A percentile compares a stretch with the other conserved stretches of the same genome.
Conservation (phyloP, 371 early-diverging fungal genomes). For the Phascolomyces articulosus region DNA sequence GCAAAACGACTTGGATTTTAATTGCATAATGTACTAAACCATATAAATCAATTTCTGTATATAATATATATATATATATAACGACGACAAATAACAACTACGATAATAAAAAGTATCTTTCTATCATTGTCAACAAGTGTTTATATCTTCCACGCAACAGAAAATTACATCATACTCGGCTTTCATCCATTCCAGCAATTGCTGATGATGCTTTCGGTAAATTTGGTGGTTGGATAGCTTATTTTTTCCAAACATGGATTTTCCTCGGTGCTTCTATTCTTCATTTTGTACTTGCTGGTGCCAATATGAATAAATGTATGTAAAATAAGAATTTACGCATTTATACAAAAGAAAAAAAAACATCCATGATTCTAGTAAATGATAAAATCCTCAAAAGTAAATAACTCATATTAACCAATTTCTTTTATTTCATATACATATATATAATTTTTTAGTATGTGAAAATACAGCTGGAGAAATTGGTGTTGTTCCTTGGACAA, state of each 20-base stretch:
- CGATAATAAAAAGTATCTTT: constrained; percentile 31
- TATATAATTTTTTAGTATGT: too few relatives aligned
- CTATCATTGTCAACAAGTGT: constrained; percentile 40
- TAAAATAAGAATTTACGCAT: not conserved
- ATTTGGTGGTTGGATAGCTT: constrained; percentile 46
- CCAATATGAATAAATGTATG: constrained; percentile 45
- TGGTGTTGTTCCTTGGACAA: constrained; percentile 57
- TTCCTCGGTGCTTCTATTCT: constrained; percentile 56
- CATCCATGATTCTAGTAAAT: not conserved
- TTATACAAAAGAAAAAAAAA: not conserved
- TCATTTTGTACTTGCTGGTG: constrained; percentile 59
- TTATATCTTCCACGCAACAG: constrained; percentile 25
- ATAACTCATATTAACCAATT: too few relatives aligned
- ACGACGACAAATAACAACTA: too few relatives aligned
- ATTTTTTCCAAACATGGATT: constrained; percentile 62
- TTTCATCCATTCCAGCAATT: constrained; percentile 37
- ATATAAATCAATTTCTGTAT: too few relatives aligned
- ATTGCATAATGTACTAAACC: too few relatives aligned
- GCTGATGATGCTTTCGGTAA: constrained; percentile 39
- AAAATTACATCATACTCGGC: constrained; percentile 34
- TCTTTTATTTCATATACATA: too few relatives aligned
- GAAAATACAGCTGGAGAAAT: constrained; percentile 39
- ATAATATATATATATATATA: too few relatives aligned
- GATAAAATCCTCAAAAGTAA: too few relatives aligned
- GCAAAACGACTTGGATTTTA: too few relatives aligned